Evolutionary conservation across 1,284 basidiomycete genomes (phyloP), one percentile per base, ranked within the genome.

Genomic region (Singerocomus inundabilis): DNA sequence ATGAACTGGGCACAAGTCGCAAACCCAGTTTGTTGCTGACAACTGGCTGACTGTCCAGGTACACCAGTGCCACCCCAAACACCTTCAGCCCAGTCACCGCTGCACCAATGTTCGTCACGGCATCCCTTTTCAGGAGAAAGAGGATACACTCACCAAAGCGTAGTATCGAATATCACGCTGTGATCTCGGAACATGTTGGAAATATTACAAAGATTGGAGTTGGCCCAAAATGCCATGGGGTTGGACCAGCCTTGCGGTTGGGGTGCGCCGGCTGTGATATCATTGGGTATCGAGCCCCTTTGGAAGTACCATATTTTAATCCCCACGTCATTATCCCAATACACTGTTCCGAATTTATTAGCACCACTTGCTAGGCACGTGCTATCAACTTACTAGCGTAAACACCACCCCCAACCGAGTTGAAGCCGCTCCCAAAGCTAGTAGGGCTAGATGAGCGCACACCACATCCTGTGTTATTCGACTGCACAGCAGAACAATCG

Each of bases 41-140:
- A 96, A 62, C 85, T 90, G 64, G 84, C 77, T 6, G 79, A 80
- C 70, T 93, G 89, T 44, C 92, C 91, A 6, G 88, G 87, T 52
- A 84, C 75, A 36, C 86, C 87, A 39, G 84, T 71, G 25, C 69
- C 55, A 44, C 68, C 72, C 92, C 92, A 95, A n/a, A 81, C 85
- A 37, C 74, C 75, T 44, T 84, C 82, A 12, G 92, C 92, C 93
- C 91, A 95, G 58, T 93, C 88, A 54, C 92, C 92, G 60, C 91
- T 91, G 60, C n/a, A 56, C 21, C 21, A 48, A 26, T 46, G 48
- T 48, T 30, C 11, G 37, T 36, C 31, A 54, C 28, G 12, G 37
- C 43, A 15, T 28, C 26, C 32, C 10, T 21, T 16, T 18, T 58
- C 54, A 36, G 44, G 59, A 55, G 46, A 63, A 55, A 49, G 41